A percentile compares a stretch with the other conserved stretches of the same genome.
Conservation (phyloP, 2,329 filamentous ascomycete genomes). For the Westerdykella aurantiaca region DNA sequence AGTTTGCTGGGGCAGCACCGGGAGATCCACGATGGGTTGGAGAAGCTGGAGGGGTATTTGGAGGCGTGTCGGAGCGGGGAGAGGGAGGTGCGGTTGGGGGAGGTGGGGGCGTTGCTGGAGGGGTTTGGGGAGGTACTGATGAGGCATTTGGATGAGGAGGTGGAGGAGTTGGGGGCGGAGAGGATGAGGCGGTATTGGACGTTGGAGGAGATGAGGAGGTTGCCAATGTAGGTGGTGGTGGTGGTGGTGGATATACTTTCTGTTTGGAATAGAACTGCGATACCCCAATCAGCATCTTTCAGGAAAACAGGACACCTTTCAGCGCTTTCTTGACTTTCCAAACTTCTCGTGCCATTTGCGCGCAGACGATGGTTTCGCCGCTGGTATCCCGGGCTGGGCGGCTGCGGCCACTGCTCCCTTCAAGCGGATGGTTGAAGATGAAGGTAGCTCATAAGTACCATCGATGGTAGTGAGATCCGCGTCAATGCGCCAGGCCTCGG, state of each 20-base stretch:
- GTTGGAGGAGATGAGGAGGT: constrained; percentile 62
- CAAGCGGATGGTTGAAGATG: constrained; percentile 26
- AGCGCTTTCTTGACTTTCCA: constrained; percentile 29
- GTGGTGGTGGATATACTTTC: not conserved
- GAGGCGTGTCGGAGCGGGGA: constrained; percentile 57
- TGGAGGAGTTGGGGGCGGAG: constrained; percentile 69
- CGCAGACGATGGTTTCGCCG: constrained; percentile 10
- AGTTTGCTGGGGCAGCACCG: constrained; percentile 69
- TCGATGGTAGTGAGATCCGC: constrained; percentile 29
- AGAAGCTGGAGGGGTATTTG: constrained; percentile 62
- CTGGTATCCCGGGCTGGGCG: constrained; percentile 4
- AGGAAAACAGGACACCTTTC: not conserved
- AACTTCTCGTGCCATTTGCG: constrained; percentile 40
- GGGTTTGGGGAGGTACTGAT: constrained; percentile 72
- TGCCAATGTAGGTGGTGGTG: constrained; percentile 55
- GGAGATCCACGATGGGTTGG: constrained; percentile 71
- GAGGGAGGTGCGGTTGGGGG: constrained; percentile 49
- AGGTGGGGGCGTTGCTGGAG: constrained; percentile 68
- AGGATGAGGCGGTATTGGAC: constrained; percentile 86
- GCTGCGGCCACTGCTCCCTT: constrained; percentile 12
- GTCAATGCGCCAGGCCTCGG: constrained; percentile 34
- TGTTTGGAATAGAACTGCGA: not conserved
- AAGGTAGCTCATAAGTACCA: constrained; percentile 28
- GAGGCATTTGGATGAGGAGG: constrained; percentile 80
- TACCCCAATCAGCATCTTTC: not conserved